These are phyloP conservation scores for Saccharomycopsis sp. DNA, from an alignment of 805 yeast species.

Conservation along the genomic window DNA sequence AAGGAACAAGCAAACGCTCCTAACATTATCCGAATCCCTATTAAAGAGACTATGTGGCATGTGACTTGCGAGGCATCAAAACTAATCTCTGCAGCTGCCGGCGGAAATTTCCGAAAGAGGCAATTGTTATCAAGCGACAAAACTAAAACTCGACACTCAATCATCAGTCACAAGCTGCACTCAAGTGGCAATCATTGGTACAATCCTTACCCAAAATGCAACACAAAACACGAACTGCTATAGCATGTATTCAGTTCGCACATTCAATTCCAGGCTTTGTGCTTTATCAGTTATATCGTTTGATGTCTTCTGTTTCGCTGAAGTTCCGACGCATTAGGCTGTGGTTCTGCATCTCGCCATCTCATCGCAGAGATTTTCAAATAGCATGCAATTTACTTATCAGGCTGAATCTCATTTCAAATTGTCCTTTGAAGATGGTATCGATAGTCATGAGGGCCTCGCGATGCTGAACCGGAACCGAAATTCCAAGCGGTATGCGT, in stretches of 20 bases:
- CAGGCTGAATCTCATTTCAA: no score
- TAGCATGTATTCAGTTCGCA: background rate
- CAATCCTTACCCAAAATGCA: background rate
- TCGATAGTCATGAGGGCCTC: no score
- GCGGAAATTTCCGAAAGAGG: constrained; percentile 1
- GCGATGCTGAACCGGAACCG: no score
- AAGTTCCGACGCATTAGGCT: background rate
- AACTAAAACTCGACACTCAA: no score
- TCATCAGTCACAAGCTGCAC: no score
- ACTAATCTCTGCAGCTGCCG: background rate
- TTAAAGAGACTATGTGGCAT: background rate
- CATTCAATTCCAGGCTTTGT: background rate
- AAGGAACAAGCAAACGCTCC: background rate
- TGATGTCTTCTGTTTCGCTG: background rate
- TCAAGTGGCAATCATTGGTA: no score
- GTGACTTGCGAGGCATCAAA: background rate
- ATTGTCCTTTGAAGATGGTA: no score
- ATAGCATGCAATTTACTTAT: no score
- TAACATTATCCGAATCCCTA: background rate
- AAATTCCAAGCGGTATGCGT: no score
- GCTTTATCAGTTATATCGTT: background rate
- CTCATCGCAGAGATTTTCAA: no score
- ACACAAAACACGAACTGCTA: background rate
- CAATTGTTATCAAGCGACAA: background rate
- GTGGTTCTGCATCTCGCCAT: background rate